These are phyloP conservation scores for Acacia concinna DNA, from an alignment of 331 rosid genomes.

Conservation along the genomic window DNA sequence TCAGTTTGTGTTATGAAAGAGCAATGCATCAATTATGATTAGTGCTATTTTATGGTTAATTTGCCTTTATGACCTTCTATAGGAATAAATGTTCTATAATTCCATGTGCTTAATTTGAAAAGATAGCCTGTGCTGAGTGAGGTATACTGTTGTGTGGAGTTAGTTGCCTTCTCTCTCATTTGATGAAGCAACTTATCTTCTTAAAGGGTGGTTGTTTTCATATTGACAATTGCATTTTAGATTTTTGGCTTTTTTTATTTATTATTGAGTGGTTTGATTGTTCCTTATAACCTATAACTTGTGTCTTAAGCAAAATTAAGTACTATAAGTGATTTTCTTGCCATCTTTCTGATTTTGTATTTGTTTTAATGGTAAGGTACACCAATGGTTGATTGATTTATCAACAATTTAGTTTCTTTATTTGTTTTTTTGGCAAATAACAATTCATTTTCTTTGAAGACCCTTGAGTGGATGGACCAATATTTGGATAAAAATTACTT, in stretches of 20 bases:
- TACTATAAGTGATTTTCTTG: background rate
- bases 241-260: background rate
- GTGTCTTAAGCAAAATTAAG: background rate
- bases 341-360: background rate
- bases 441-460: no score
- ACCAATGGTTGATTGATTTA: background rate
- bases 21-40: background rate
- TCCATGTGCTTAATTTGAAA: background rate
- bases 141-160: background rate
- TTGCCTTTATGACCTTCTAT: background rate
- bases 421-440: no score
- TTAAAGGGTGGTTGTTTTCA: background rate
- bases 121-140: no score
- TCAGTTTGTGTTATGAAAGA: background rate
- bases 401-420: background rate
- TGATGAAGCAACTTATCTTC: background rate
- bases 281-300: background rate
- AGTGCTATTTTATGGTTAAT: background rate
- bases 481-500: no score
- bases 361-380: background rate
- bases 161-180: background rate
- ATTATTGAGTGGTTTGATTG: background rate
- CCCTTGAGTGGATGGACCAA: no score
- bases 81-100: background rate
- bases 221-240: background rate